Conservation (phyloP, 192 early-diverging fungal species). For the Entrophospora sp. region DNA sequence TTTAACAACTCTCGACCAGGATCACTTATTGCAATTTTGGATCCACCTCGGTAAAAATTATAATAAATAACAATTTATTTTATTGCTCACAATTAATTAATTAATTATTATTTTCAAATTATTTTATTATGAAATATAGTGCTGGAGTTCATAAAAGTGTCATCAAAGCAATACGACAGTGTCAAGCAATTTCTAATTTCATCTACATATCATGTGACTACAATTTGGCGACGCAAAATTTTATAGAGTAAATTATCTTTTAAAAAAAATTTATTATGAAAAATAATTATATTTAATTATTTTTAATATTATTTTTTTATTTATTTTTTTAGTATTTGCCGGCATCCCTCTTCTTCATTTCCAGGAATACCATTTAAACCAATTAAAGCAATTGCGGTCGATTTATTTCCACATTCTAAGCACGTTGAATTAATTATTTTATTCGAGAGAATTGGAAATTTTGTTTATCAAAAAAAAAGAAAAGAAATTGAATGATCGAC, state of each 20-base stretch:
- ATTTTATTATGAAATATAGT: constrained; percentile 15
- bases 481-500: too few relatives aligned
- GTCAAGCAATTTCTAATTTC: constrained; percentile 41
- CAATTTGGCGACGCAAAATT: constrained; percentile 46
- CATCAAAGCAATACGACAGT: constrained; percentile 52
- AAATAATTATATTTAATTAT: not conserved
- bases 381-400: constrained; percentile 47
- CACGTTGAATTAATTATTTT: constrained; percentile 61
- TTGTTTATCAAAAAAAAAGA: too few relatives aligned
- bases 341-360: constrained; percentile 55
- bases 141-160: constrained; percentile 51
- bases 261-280: not conserved
- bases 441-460: too few relatives aligned
- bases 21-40: constrained; percentile 61
- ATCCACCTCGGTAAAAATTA: constrained; percentile 69
- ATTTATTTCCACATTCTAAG: constrained; percentile 70
- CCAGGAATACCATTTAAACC: constrained; percentile 53
- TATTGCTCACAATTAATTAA: too few relatives aligned
- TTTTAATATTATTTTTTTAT: constrained; percentile 15
- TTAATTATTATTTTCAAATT: constrained; percentile 8
- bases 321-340: constrained; percentile 49
- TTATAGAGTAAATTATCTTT: constrained; percentile 45
- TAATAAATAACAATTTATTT: too few relatives aligned
- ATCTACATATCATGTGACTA: constrained; percentile 68
- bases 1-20: constrained; percentile 31